Base-by-base conservation (phyloP, 345 rosid genomes). In the Moricandia arvensis region DNA sequence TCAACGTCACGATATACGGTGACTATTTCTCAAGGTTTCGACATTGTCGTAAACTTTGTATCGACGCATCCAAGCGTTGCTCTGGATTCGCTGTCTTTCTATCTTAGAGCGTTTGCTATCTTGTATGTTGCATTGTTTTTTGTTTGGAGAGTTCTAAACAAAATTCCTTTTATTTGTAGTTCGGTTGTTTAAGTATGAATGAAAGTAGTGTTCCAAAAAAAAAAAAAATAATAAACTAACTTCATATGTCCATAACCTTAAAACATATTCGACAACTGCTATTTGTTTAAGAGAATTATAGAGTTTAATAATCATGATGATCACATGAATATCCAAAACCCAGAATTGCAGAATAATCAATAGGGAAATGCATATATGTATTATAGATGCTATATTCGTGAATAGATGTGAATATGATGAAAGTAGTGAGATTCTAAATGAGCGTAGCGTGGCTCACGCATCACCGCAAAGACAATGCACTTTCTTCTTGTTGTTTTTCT, bases 291-390 rank as follows among this genome's bases (percentile, higher is more conserved):
- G 55, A 68, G 6, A 15, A 34, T 24, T 60, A 60, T 16, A 51
- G 43, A 4, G 12, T 16, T 34, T 35, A 35, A 51, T 29, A 45
- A 75, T 62, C 27, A 75, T n/a, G 53, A n/a, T 47, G 66, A 71
- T 59, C 63, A 59, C 53, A 77, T 70, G 80, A 77, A 77, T 77
- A 71, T 64, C 67, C 67, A 58, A 64, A 77, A 47, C 38, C 67
- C 62, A n/a, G 3, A 57, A 58, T 47, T 24, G 34, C 15, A 71
- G 57, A 65, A 58, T 71, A 45, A 24, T 45, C 10, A 61, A 70
- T 57, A 27, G 26, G 58, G 9, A 70, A 43, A 64, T 33, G 21
- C 24, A 41, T 8, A 33, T 17, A 18, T 17, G n/a, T n/a, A 35
- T 17, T 3, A 49, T 30, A 64, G 38, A 69, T 69, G 66, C 37